Percentiles rank a stretch among this genome's conserved stretches.
Conservation (phyloP, 2,329 filamentous ascomycete species). For the Fusarium anguioides region DNA sequence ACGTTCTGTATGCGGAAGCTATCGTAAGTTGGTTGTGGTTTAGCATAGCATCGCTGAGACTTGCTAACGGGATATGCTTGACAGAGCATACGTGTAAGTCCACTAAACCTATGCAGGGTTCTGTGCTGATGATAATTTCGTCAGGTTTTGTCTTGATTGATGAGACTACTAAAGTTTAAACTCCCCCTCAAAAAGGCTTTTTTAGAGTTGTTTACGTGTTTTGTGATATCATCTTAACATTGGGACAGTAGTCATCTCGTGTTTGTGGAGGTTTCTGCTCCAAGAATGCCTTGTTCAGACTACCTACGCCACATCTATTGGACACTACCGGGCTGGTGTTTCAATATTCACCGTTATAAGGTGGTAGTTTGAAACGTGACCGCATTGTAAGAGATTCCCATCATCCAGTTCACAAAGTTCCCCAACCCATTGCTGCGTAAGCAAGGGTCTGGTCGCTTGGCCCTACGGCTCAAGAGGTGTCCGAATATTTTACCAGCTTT, state of each 20-base stretch:
- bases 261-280: neutral
- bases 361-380: slow-evolving; percentile 31
- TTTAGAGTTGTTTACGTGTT: neutral
- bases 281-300: slow-evolving; percentile 3
- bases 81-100: neutral
- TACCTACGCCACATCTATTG: slow-evolving; percentile 7
- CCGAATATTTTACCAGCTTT: slow-evolving; percentile 25
- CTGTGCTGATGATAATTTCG: slow-evolving; percentile 12
- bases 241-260: slow-evolving; percentile 7
- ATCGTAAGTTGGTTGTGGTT: slow-evolving; percentile 2
- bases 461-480: slow-evolving; percentile 27
- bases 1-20: slow-evolving; percentile 9
- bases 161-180: neutral
- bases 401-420: slow-evolving; percentile 19
- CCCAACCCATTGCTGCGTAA: slow-evolving; percentile 13
- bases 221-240: neutral
- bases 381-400: slow-evolving; percentile 32
- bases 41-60: neutral
- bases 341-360: slow-evolving; percentile 35
- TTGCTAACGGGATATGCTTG: neutral
- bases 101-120: slow-evolving; percentile 8
- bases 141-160: slow-evolving; percentile 23
- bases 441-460: slow-evolving; percentile 36
- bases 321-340: slow-evolving; percentile 25
- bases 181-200: neutral